Base-by-base conservation (phyloP, 805 yeast genomes). In the Lachancea meyersii region DNA sequence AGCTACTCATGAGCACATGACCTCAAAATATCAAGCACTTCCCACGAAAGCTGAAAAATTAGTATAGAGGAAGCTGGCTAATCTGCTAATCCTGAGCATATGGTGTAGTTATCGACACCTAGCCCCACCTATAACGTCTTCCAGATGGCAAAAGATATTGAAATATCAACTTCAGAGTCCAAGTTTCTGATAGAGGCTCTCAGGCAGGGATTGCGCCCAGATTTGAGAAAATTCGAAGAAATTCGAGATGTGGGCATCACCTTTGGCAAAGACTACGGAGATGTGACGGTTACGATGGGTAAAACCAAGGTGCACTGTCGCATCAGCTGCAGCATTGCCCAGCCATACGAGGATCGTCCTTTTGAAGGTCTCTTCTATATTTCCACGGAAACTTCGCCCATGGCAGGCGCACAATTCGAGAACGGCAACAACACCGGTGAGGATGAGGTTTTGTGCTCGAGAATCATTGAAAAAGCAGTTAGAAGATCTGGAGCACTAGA, bases 401-500 rank as follows among this genome's bases (percentile, higher is more conserved):
- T 91, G 87, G 95, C 96, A 1, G 80, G 88, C 4, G 82, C 95
- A 1, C 72, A 77, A 52, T 88, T 87, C 60, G 96, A 89, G 53
- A 79, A 77, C 52, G 80, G 80, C 22, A 70, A 76, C 22, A 72
- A 73, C 47, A 79, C 77, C 48, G 72, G 83, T n/a, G 85, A 82
- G 45, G 87, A 85, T 43, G 97, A 93, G 60, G 75, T 86, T 20
- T 64, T 88, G 46, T 80, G 89, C 18, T 74, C 87, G 6, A 69
- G 97, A 58, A 71, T 89, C 45, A 79, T 93, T 34, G 98, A 93
- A 57, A 93, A 91, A 58, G 89, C 97, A 1, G 81, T 93, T 36
- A 75, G 95, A 56, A 73, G 96, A 57, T 84, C 96, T 1, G 85
- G 85, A 48, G 95, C 97, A 0, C 67, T 93, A 35, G 98, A 93